phyloP scores from a whole-genome alignment of 768 basidiomycete species.

The Leccinum incarnatum region DNA sequence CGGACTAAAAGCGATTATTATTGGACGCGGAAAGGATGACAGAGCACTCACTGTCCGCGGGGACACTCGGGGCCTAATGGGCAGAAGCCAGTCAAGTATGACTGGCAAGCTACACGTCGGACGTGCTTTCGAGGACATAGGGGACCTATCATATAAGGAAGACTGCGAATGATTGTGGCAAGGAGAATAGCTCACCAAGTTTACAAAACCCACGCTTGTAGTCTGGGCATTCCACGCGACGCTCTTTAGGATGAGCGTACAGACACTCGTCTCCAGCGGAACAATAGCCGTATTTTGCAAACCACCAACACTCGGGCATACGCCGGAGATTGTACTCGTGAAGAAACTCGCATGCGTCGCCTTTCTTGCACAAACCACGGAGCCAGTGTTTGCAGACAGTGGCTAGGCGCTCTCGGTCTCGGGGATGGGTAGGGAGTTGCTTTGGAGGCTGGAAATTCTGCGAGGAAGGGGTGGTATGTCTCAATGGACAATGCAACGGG shows the following conservation, averaged over 20 bases:
- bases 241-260: constrained; percentile 92
- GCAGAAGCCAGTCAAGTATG: constrained; percentile 91
- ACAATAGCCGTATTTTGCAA: constrained; percentile 96
- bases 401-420: constrained; percentile 76
- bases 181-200: constrained; percentile 56
- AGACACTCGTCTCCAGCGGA: constrained; percentile 96
- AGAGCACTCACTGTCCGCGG: constrained; percentile 74
- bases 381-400: constrained; percentile 99
- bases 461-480: constrained; percentile 86
- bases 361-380: constrained; percentile 96
- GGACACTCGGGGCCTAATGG: constrained; percentile 86
- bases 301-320: constrained; percentile 99
- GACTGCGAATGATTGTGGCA: constrained; percentile 1
- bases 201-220: constrained; percentile 96
- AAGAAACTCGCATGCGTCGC: constrained; percentile 95
- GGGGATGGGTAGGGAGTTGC: constrained; percentile 76
- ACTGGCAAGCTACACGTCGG: constrained; percentile 84
- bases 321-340: constrained; percentile 97
- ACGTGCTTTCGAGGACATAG: constrained; percentile 90
- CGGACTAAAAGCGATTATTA: constrained; percentile 49
- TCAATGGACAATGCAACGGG: constrained; percentile 85
- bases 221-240: constrained; percentile 90
- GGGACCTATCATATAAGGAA: constrained; percentile 55
- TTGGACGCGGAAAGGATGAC: constrained; percentile 6
- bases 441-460: constrained; percentile 90